Evolutionary conservation across 1,284 basidiomycete species (phyloP).

Genomic region (Coriolopsis trogii): DNA sequence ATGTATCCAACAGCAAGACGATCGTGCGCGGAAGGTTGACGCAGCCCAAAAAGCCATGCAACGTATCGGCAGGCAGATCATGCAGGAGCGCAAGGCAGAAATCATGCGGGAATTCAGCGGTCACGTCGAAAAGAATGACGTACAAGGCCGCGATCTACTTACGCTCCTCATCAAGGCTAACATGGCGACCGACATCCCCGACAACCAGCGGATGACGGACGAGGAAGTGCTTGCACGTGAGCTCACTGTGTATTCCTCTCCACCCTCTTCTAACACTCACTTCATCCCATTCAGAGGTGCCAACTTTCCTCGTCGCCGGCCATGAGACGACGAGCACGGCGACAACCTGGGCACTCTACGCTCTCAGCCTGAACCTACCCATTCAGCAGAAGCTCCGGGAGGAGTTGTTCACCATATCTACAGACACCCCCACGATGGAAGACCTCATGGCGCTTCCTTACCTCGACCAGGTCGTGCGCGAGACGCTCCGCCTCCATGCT

Average conservation of each 20-base stretch:
- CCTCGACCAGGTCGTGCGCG: constrained; percentile 68
- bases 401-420: constrained; percentile 54
- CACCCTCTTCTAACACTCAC: not conserved
- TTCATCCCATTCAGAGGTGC: not conserved
- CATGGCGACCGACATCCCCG: constrained; percentile 46
- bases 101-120: constrained; percentile 12
- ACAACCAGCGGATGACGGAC: constrained; percentile 50
- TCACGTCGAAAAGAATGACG: constrained; percentile 26
- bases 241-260: constrained; percentile 25
- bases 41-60: constrained; percentile 34
- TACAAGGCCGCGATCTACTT: constrained; percentile 34
- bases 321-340: constrained; percentile 63
- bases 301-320: constrained; percentile 17
- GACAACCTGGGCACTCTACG: constrained; percentile 65
- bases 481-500: constrained; percentile 66
- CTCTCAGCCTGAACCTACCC: constrained; percentile 54
- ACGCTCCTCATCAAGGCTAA: constrained; percentile 48
- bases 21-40: constrained; percentile 22
- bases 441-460: constrained; percentile 60
- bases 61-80: constrained; percentile 37
- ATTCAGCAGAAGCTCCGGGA: constrained; percentile 69
- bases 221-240: constrained; percentile 58
- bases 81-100: constrained; percentile 24
- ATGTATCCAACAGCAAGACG: constrained; percentile 31
- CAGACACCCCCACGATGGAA: constrained; percentile 52